phyloP scores from a whole-genome alignment of 1,284 basidiomycete species.

The Cutaneotrichosporon arboriforme region DNA sequence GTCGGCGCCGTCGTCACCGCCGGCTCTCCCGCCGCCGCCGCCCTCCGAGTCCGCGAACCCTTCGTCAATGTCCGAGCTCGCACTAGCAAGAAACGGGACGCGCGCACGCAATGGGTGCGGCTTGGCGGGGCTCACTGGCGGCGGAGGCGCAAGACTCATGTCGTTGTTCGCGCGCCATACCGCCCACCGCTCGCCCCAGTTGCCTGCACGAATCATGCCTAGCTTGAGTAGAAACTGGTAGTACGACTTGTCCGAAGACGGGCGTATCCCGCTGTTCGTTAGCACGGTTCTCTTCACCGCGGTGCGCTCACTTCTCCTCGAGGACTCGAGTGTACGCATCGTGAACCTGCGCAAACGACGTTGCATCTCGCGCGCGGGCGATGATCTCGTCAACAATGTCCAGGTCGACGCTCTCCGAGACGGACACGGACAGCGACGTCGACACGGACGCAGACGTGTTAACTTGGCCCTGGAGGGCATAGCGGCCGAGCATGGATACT shows the following conservation, averaged over 20 bases:
- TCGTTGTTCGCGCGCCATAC: conserved; percentile 26
- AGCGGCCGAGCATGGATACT: conserved; percentile 17
- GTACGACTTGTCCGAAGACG: conserved; percentile 34
- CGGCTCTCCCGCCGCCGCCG: no score
- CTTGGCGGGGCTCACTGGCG: background rate
- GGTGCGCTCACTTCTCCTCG: conserved; percentile 28
- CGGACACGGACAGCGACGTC: conserved; percentile 16
- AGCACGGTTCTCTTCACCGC: background rate
- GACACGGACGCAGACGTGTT: conserved; percentile 12
- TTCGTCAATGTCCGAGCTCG: conserved; percentile 42
- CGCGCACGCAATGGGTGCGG: conserved; percentile 17
- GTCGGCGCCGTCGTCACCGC: conserved; percentile 13
- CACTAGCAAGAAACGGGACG: conserved; percentile 40
- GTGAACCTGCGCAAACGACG: conserved; percentile 37
- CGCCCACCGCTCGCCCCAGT: conserved; percentile 46
- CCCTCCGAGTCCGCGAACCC: no score
- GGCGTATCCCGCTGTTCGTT: conserved; percentile 33
- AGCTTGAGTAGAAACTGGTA: conserved; percentile 47
- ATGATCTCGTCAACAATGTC: conserved; percentile 42
- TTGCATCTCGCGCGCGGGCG: conserved; percentile 30
- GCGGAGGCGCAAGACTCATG: background rate
- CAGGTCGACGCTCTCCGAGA: conserved; percentile 36
- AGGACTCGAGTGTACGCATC: conserved; percentile 36
- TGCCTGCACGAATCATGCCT: conserved; percentile 40
- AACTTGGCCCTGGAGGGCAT: conserved; percentile 15